Conservation (phyloP, 768 basidiomycete genomes). For the Pleurotus ostreatus region DNA sequence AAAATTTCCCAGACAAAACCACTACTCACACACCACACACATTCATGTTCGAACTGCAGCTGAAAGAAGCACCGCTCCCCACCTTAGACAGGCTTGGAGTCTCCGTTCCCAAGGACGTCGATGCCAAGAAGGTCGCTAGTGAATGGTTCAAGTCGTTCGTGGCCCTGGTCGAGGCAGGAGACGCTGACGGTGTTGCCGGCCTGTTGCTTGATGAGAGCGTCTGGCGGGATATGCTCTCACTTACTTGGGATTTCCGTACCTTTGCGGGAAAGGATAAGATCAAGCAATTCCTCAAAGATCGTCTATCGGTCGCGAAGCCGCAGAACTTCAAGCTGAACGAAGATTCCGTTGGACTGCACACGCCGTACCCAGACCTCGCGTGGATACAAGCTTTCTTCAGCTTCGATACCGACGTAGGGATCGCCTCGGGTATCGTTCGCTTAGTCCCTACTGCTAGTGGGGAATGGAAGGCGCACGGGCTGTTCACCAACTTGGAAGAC, state of each 20-base stretch:
- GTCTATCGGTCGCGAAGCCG: constrained; percentile 24
- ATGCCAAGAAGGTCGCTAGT: constrained; percentile 21
- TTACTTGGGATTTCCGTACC: constrained; percentile 54
- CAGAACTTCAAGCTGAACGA: constrained; percentile 26
- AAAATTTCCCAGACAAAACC: too few species aligned
- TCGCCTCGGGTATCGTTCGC: constrained; percentile 48
- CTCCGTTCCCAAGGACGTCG: constrained; percentile 16
- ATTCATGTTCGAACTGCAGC: too few species aligned
- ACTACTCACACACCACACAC: too few species aligned
- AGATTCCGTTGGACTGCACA: constrained; percentile 28
- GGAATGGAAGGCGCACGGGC: constrained; percentile 56
- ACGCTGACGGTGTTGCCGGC: constrained; percentile 13
- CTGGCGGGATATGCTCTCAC: constrained; percentile 49
- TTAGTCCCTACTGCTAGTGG: constrained; percentile 41
- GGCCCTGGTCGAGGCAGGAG: constrained; percentile 5
- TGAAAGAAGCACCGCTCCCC: constrained; percentile 20
- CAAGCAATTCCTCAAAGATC: constrained; percentile 32
- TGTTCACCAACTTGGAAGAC: constrained; percentile 57
- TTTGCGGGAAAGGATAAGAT: constrained; percentile 34
- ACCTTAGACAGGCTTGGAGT: constrained; percentile 23
- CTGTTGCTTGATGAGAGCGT: constrained; percentile 25
- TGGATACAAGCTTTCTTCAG: constrained; percentile 57
- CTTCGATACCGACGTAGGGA: constrained; percentile 49
- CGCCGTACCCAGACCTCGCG: constrained; percentile 45
- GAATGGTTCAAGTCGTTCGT: constrained; percentile 26